Base-by-base conservation (phyloP, 768 basidiomycete species). In the Amanita subjunquillea region DNA sequence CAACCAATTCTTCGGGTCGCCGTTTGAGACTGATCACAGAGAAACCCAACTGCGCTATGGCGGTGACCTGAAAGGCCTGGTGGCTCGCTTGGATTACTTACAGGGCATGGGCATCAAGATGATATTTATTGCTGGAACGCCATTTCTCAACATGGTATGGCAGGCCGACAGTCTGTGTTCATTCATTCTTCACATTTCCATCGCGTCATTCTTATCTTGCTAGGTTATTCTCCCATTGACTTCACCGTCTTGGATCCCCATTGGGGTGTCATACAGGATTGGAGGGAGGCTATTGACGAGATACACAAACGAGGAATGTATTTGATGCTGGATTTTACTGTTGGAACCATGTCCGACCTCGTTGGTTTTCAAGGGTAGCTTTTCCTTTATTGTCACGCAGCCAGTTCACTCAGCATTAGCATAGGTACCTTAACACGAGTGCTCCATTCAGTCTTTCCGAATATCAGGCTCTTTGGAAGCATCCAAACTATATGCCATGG, bases 101-200 rank as follows among this genome's bases (percentile, higher is more conserved):
- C 73, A 89, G 42, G 89, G 88, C 56, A 93, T 94, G 89, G 93
- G 93, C 57, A 69, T 91, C 55, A 73, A 73, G 59, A 76, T 82
- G 48, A 82, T 96, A 59, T 96, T 91, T 70, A 87, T 95, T 64
- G 91, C 93, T 22, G 93, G 93, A 49, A 96, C 93, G 1, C 82
- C 85, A 49, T 96, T 91, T 67, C 56, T 96, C 56, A 95, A 95
- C 76, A 93, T 93, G 92, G 68, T 91, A n/a, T 95, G 92, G 92
- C 86, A 93, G 63, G 87, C 91, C 3, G 92, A 95, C 77, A 91
- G 92, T 93, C 50, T 63, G 91, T 79, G 25, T 51, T 40, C 17
- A 34, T 36, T 41, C 10, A 50, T 40, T 30, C 9, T 38, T 41
- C 38, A 37, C 27, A 49, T 25, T 5, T 57, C 27, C 44, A 38